Evolutionary conservation across 2,329 filamentous ascomycete genomes (phyloP).

Genomic region (Lachnellula arida): DNA sequence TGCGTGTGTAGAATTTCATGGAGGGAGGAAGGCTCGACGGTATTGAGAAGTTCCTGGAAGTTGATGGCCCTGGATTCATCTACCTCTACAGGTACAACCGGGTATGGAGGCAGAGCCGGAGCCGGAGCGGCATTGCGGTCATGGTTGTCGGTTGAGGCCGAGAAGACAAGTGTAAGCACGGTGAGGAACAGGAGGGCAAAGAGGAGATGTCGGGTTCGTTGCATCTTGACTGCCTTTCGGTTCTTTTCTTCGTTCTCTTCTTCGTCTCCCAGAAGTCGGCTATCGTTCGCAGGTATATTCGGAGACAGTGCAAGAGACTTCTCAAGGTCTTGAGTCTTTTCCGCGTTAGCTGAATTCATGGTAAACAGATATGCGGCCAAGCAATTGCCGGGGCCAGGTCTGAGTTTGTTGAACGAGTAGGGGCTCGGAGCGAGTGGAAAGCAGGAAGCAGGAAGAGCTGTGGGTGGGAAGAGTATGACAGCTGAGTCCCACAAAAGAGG

Average conservation of each 20-base stretch:
- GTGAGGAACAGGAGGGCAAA: constrained; percentile 31
- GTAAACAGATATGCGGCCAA: not conserved
- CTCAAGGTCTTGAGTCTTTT: constrained; percentile 14
- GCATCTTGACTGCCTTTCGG: constrained; percentile 33
- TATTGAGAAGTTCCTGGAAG: constrained; percentile 52
- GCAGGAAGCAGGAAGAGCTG: not conserved
- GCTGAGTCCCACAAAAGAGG: not conserved
- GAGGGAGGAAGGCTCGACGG: constrained; percentile 54
- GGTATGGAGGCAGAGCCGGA: not conserved
- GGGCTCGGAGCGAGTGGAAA: not conserved
- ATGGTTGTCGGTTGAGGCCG: constrained; percentile 23
- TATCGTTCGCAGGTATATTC: constrained; percentile 1
- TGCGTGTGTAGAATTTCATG: constrained; percentile 63
- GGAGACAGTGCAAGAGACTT: constrained; percentile 2
- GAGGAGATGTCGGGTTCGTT: constrained; percentile 35
- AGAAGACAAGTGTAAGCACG: constrained; percentile 34
- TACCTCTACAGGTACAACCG: constrained; percentile 19
- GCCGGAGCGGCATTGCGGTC: constrained; percentile 2
- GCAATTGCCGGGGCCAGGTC: not conserved
- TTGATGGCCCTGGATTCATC: constrained; percentile 11
- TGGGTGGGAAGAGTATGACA: not conserved
- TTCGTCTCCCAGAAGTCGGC: constrained; percentile 4
- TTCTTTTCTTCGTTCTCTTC: not conserved
- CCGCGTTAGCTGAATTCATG: constrained; percentile 19
- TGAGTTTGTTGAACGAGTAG: not conserved